These are phyloP conservation scores for Spiraea crenata DNA, from an alignment of 331 rosid genomes.

Conservation along the genomic window DNA sequence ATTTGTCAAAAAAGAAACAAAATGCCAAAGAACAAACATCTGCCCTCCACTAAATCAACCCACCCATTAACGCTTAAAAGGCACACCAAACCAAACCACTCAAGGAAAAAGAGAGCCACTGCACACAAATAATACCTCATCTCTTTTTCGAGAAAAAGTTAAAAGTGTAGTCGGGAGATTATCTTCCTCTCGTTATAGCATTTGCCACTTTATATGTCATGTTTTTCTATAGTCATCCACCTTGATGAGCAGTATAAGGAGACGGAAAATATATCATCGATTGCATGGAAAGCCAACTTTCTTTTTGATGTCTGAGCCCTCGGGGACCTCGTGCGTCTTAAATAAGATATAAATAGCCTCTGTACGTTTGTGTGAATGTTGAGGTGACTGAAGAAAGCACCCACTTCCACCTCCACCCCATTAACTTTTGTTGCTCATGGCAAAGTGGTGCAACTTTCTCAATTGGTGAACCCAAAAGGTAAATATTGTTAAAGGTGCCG, in stretches of 20 bases:
- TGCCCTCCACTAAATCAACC: conserved; percentile 16
- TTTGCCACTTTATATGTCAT: no score
- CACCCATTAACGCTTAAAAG: background rate
- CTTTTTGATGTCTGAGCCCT: conserved; percentile 16
- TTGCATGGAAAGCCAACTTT: no score
- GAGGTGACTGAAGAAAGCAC: conserved; percentile 4
- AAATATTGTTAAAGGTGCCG: conserved; percentile 16
- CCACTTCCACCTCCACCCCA: conserved; percentile 19
- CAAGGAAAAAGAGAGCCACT: background rate
- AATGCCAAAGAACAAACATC: background rate
- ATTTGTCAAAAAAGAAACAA: background rate
- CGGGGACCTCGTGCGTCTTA: conserved; percentile 43
- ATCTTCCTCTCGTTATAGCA: no score
- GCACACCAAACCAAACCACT: conserved; percentile 18
- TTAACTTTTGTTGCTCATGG: conserved; percentile 28
- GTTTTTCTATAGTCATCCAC: no score
- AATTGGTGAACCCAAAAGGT: conserved; percentile 20
- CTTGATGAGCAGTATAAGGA: no score
- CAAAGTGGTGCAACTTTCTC: conserved; percentile 27
- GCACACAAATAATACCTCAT: conserved; percentile 1
- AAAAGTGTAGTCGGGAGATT: no score
- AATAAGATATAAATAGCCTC: background rate
- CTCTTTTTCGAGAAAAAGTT: background rate
- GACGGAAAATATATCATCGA: no score
- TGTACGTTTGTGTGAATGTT: background rate